Evolutionary conservation across 2,329 filamentous ascomycete species (phyloP).

Genomic region (Grosmannia clavigera): DNA sequence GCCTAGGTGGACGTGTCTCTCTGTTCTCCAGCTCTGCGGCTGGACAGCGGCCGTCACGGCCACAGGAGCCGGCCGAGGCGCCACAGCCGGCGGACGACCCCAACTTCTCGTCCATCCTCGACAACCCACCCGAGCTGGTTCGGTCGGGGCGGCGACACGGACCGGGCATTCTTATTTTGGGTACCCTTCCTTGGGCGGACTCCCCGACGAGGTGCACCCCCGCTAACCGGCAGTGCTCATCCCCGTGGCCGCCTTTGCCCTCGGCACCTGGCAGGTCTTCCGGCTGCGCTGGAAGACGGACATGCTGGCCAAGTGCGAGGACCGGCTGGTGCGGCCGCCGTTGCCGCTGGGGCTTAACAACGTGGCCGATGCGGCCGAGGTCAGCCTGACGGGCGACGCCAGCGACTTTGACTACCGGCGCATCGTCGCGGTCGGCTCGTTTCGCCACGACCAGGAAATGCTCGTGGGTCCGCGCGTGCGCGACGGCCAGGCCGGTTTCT

Average conservation of each 20-base stretch:
- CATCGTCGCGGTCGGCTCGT: slow-evolving; percentile 60
- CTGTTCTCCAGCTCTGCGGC: slow-evolving; percentile 3
- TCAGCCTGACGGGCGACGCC: background rate
- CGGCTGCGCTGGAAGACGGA: slow-evolving; percentile 90
- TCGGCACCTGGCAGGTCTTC: slow-evolving; percentile 93
- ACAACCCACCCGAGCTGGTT: slow-evolving; percentile 72
- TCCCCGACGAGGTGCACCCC: background rate
- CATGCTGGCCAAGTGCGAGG: slow-evolving; percentile 80
- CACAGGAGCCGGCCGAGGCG: background rate
- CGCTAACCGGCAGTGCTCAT: slow-evolving; percentile 50
- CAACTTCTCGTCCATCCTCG: slow-evolving; percentile 72
- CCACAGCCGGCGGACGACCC: slow-evolving; percentile 57
- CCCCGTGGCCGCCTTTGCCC: slow-evolving; percentile 75
- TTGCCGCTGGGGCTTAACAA: slow-evolving; percentile 66
- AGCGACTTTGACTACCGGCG: slow-evolving; percentile 81
- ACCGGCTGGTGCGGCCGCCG: slow-evolving; percentile 75
- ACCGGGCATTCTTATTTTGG: slow-evolving; percentile 66
- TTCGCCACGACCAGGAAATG: slow-evolving; percentile 91
- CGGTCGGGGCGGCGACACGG: slow-evolving; percentile 63
- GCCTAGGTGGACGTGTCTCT: background rate
- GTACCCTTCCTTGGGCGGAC: slow-evolving; percentile 23
- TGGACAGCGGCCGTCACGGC: background rate
- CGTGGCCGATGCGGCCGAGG: slow-evolving; percentile 41
- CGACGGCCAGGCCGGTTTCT: slow-evolving; percentile 81
- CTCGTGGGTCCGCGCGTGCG: slow-evolving; percentile 79